Conservation (phyloP, 805 yeast genomes). For the Diddensiella santjacobensis region DNA sequence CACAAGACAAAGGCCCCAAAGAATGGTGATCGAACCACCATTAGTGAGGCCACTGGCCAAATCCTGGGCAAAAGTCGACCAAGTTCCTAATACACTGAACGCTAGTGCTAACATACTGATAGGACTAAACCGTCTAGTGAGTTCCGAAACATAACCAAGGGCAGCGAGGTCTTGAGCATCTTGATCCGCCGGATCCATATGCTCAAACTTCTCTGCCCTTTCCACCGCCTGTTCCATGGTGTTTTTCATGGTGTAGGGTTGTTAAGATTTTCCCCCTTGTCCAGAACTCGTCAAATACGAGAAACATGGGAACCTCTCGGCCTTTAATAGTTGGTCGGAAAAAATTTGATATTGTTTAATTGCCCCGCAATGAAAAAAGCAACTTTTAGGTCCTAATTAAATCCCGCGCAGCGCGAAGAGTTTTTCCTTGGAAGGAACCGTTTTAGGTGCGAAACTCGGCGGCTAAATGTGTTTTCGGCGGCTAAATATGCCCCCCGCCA, state of each 20-base stretch:
- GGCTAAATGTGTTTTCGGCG: neutral
- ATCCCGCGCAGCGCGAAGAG: neutral
- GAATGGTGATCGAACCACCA: slow-evolving; percentile 73
- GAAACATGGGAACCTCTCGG: neutral
- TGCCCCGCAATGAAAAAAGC: neutral
- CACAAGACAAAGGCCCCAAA: slow-evolving; percentile 70
- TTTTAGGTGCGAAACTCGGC: neutral
- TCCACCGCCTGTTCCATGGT: neutral
- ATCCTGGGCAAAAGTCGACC: slow-evolving; percentile 71
- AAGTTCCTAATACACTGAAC: slow-evolving; percentile 78
- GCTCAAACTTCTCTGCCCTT: slow-evolving; percentile 1
- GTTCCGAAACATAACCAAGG: slow-evolving; percentile 68
- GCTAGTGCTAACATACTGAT: slow-evolving; percentile 73
- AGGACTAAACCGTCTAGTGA: slow-evolving; percentile 64
- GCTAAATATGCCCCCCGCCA: neutral
- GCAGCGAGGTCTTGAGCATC: slow-evolving; percentile 57
- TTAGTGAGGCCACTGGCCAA: slow-evolving; percentile 66
- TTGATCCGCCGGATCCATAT: slow-evolving; percentile 6
- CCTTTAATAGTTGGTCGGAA: neutral
- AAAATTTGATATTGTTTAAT: too few species aligned
- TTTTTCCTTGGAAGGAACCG: neutral
- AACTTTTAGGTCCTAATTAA: neutral
- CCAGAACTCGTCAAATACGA: too few species aligned
- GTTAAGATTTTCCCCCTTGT: neutral
- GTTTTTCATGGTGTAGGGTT: neutral